phyloP scores from a whole-genome alignment of 1,284 basidiomycete species.

The Cerioporus squamosus region DNA sequence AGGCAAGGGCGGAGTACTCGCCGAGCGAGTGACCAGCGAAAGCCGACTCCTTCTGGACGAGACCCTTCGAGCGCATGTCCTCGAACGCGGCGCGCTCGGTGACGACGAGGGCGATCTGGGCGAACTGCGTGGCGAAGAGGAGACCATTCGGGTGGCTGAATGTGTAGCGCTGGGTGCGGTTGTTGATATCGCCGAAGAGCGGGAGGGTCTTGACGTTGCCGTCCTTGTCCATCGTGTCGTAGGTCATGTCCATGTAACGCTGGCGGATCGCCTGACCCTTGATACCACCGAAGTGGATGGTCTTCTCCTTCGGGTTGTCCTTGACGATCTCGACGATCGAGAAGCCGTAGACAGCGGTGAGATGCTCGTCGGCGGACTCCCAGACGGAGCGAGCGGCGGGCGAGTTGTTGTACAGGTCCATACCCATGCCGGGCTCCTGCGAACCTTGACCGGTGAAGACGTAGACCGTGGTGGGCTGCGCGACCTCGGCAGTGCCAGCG shows the following conservation, averaged over 20 bases:
- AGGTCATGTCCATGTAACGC: conserved; percentile 99
- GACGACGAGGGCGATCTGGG: conserved; percentile 97
- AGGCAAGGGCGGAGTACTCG: conserved; percentile 97
- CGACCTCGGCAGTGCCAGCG: conserved; percentile 91
- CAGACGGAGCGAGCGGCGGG: conserved; percentile 95
- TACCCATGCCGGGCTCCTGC: conserved; percentile 98
- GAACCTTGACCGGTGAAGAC: conserved; percentile 99
- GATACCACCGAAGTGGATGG: conserved; percentile 98
- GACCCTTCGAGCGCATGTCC: conserved; percentile 96
- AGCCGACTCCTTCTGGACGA: conserved; percentile 89
- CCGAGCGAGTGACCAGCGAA: conserved; percentile 99
- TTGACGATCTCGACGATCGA: conserved; percentile 99
- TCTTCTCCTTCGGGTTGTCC: conserved; percentile 96
- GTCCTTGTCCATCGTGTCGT: conserved; percentile 95
- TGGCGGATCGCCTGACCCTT: conserved; percentile 98
- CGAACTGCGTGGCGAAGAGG: conserved; percentile 97
- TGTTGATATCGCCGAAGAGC: conserved; percentile 91
- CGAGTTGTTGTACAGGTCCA: conserved; percentile 95
- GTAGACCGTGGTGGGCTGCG: conserved; percentile 91
- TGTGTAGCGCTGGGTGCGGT: conserved; percentile 93
- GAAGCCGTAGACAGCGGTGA: conserved; percentile 95
- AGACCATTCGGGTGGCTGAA: conserved; percentile 96
- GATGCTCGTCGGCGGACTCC: conserved; percentile 94
- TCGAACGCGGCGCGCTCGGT: conserved; percentile 98
- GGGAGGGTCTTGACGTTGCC: conserved; percentile 94